phyloP scores from a whole-genome alignment of 2,329 filamentous ascomycete genomes.

The Stagonosporopsis tanaceti region DNA sequence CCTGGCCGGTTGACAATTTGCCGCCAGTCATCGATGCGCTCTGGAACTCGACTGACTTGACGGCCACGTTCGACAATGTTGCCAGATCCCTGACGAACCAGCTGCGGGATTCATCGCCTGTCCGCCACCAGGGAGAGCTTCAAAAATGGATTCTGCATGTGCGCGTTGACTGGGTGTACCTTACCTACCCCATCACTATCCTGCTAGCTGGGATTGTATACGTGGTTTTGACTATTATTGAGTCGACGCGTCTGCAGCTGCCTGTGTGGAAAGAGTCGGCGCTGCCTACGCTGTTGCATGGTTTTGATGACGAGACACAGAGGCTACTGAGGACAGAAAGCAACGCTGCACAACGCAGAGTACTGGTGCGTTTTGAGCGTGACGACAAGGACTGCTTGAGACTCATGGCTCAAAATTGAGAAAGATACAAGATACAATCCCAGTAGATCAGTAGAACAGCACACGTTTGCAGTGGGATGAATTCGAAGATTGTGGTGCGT shows the following conservation, averaged over 20 bases:
- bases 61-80: conserved; percentile 5
- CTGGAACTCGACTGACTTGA: conserved; percentile 10
- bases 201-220: conserved; percentile 7
- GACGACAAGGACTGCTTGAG: background rate
- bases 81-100: conserved; percentile 11
- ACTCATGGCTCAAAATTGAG: background rate
- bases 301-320: conserved; percentile 16
- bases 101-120: background rate
- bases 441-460: too few relatives aligned
- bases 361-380: background rate
- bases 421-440: background rate
- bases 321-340: conserved; percentile 1
- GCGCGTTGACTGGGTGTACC: conserved; percentile 9
- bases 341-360: background rate
- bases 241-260: conserved; percentile 2
- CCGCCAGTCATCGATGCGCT: conserved; percentile 1
- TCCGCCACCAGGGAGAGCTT: background rate
- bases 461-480: too few relatives aligned
- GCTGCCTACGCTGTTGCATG: conserved; percentile 12
- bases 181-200: conserved; percentile 6
- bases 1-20: background rate
- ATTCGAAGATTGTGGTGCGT: background rate
- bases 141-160: conserved; percentile 12
- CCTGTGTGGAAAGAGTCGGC: conserved; percentile 18
- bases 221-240: conserved; percentile 2